Evolutionary conservation across 2,329 filamentous ascomycete genomes (phyloP), one percentile per base, ranked within the genome.

Genomic region (Samsoniella hepiali): DNA sequence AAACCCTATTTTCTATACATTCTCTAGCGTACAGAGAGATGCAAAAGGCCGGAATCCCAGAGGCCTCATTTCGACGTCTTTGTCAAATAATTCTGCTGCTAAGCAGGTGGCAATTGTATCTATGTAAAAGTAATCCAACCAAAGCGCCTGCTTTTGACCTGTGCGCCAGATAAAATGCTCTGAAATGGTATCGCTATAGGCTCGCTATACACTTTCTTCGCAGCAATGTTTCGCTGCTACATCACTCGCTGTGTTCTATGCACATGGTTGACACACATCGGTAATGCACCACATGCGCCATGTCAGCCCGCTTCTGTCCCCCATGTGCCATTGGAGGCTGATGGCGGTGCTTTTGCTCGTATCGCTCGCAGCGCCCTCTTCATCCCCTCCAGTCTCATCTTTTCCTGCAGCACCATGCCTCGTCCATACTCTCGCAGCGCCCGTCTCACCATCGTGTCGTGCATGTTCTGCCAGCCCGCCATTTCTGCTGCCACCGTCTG

Each of bases 391-490:
- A 97, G 78, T 68, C 91, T 84, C 72, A 91, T 90, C 67, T 84
- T 85, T 77, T 99, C 95, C 60, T 85, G 83, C 4, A 97, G 85
- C 32, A 98, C 81, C 84, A 93, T 93, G 38, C 86, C 86, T 71
- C 82, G 84, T 22, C 91, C 94, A 69, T 96, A 85, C 54, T 92
- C 87, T 67, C 83, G 86, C 65, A 97, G 84, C 34, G 91, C 91
- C 64, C 84, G 84, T 65, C 88, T 81, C 1, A 91, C 93, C 77
- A 91, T 87, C 70, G 85, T 86, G 68, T 92, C 91, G 71, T 96
- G 88, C 78, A 93, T 86, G 47, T 96, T 92, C 71, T 97, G 93
- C 92, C 95, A 99, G 17, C 91, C 93, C 0, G 95, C 95, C 63
- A 99, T 76, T 77, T 99, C 95, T 1, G 87, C 84, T 7, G 96